phyloP scores from a whole-genome alignment of 345 rosid genomes.

The Moringa oleifera region DNA sequence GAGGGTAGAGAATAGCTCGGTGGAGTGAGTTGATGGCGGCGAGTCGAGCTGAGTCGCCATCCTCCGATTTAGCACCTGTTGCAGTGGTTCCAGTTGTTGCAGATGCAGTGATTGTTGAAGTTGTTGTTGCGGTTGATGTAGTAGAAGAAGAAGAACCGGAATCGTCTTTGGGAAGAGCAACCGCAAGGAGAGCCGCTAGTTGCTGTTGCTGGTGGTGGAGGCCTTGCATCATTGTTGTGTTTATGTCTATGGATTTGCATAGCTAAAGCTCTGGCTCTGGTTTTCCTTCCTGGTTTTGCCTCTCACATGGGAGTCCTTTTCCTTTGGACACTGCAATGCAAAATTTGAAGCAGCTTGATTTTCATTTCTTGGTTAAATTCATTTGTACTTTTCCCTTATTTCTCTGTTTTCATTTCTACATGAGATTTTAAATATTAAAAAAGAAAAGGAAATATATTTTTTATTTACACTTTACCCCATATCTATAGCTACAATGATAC shows the following conservation, averaged over 20 bases:
- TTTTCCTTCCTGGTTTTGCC: slow-evolving; percentile 3
- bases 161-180: slow-evolving; percentile 60
- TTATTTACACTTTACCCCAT: too few species aligned
- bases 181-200: slow-evolving; percentile 67
- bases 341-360: too few species aligned
- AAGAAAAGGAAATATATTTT: too few species aligned
- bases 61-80: slow-evolving; percentile 29
- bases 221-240: slow-evolving; percentile 51
- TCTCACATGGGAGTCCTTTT: neutral
- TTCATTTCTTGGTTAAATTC: too few species aligned
- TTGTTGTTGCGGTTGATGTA: slow-evolving; percentile 10
- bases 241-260: slow-evolving; percentile 31
- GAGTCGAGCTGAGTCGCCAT: slow-evolving; percentile 57
- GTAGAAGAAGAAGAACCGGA: slow-evolving; percentile 25
- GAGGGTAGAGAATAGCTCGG: slow-evolving; percentile 75
- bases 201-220: slow-evolving; percentile 77
- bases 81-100: slow-evolving; percentile 13
- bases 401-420: too few species aligned
- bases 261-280: neutral
- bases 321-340: too few species aligned
- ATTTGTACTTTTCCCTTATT: too few species aligned
- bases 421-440: too few species aligned
- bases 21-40: slow-evolving; percentile 74
- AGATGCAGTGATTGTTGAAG: slow-evolving; percentile 10
- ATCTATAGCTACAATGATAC: too few species aligned